These are phyloP conservation scores for Nepenthes gracilis DNA, from an alignment of 148 eudicot genomes.

Conservation along the genomic window DNA sequence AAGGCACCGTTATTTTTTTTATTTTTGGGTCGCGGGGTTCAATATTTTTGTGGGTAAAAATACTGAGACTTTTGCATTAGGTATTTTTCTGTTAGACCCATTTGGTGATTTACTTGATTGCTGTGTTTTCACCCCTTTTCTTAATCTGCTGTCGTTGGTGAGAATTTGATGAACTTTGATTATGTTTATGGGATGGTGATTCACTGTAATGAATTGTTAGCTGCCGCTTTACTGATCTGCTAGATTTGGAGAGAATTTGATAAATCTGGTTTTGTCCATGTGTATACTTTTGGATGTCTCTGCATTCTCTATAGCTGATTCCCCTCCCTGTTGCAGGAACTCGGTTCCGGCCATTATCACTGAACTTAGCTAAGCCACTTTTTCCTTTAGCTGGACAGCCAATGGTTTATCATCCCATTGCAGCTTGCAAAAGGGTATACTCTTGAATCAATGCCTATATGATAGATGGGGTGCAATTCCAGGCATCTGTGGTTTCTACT, in stretches of 20 bases:
- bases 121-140: background rate
- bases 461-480: background rate
- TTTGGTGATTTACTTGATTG: background rate
- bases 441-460: background rate
- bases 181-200: background rate
- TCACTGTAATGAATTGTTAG: background rate
- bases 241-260: background rate
- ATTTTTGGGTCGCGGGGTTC: no score
- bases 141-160: background rate
- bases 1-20: background rate
- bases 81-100: no score
- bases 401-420: constrained; percentile 96
- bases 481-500: background rate
- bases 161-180: no score
- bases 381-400: constrained; percentile 95
- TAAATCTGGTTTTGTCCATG: background rate
- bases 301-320: background rate
- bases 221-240: no score
- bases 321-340: constrained; percentile 36
- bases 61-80: no score
- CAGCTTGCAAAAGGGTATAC: constrained; percentile 81
- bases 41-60: no score
- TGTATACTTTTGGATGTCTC: background rate
- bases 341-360: constrained; percentile 75
- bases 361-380: constrained; percentile 87